Percentiles rank a stretch among this genome's conserved stretches.
Evolutionary conservation across 1,284 basidiomycete genomes (phyloP).

Genomic region (Apiotrichum laibachii): DNA sequence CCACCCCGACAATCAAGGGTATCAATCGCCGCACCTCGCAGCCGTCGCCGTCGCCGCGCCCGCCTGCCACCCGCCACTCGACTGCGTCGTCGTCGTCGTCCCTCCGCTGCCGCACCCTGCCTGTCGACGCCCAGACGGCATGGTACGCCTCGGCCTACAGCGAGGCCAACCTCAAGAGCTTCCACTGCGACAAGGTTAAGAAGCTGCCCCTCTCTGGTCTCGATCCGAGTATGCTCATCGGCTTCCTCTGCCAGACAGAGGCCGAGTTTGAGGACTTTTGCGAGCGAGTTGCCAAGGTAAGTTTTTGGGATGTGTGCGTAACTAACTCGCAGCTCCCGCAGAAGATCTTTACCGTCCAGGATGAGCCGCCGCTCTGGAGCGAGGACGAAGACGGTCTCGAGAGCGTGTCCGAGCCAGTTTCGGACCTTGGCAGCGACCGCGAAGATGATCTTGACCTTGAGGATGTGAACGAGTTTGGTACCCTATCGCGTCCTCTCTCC

Average conservation of each 20-base stretch:
- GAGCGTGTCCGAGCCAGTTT: constrained; percentile 66
- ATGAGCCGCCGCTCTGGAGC: constrained; percentile 79
- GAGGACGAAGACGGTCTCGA: constrained; percentile 70
- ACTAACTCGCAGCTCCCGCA: constrained; percentile 59
- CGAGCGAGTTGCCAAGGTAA: constrained; percentile 64
- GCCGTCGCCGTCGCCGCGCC: constrained; percentile 6
- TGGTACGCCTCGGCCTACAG: constrained; percentile 67
- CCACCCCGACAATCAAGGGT: neutral
- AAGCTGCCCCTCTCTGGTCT: constrained; percentile 89
- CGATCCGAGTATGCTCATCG: constrained; percentile 95
- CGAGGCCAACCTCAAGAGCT: constrained; percentile 70
- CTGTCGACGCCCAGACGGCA: constrained; percentile 48
- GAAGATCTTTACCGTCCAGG: constrained; percentile 75
- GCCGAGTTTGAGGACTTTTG: constrained; percentile 80
- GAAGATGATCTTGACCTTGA: constrained; percentile 10
- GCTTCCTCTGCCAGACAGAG: constrained; percentile 81
- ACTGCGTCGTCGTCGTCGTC: constrained; percentile 5
- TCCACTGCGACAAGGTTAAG: constrained; percentile 88
- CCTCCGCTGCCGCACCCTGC: constrained; percentile 2
- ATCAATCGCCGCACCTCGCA: constrained; percentile 1
- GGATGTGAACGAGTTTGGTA: constrained; percentile 15
- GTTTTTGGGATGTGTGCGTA: constrained; percentile 25
- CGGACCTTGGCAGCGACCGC: constrained; percentile 11
- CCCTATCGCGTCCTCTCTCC: constrained; percentile 1
- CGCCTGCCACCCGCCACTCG: neutral